These are phyloP conservation scores for Chamaecyparis obtusa DNA, from an alignment of 75 land plant species.

Conservation along the genomic window DNA sequence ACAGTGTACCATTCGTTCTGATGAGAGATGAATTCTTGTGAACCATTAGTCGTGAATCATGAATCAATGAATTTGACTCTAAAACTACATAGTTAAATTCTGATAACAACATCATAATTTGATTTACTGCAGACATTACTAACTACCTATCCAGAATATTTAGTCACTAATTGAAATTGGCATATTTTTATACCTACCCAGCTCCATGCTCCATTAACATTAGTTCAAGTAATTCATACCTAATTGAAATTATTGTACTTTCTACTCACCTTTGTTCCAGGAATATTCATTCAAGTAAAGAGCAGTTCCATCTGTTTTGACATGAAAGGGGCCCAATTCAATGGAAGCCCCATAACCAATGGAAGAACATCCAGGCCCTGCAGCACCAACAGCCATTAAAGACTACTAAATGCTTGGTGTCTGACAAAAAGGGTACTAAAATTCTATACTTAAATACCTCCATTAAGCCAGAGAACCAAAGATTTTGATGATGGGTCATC, in stretches of 20 bases:
- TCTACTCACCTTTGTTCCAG: slow-evolving; percentile 59
- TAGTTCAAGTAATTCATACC: not conserved
- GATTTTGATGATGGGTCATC: slow-evolving; percentile 33
- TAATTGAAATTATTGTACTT: not conserved
- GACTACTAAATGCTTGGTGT: not conserved
- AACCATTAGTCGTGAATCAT: no score
- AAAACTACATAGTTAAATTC: no score
- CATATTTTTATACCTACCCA: no score
- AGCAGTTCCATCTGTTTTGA: slow-evolving; percentile 44
- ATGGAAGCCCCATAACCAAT: slow-evolving; percentile 74
- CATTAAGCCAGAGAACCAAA: slow-evolving; percentile 75
- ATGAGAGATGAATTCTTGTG: no score
- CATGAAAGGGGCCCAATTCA: slow-evolving; percentile 72
- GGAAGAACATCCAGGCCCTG: slow-evolving; percentile 85
- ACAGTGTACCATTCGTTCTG: no score
- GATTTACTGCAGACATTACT: no score
- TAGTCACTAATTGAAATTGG: no score
- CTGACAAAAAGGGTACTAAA: not conserved
- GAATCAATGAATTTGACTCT: no score
- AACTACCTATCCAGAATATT: no score
- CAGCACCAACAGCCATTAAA: slow-evolving; percentile 8
- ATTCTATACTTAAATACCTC: slow-evolving; percentile 28
- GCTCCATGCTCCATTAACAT: not conserved
- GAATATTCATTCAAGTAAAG: slow-evolving; percentile 56
- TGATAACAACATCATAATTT: no score